Base-by-base conservation (phyloP, 2,329 filamentous ascomycete species). In the Colletotrichum gigasporum region DNA sequence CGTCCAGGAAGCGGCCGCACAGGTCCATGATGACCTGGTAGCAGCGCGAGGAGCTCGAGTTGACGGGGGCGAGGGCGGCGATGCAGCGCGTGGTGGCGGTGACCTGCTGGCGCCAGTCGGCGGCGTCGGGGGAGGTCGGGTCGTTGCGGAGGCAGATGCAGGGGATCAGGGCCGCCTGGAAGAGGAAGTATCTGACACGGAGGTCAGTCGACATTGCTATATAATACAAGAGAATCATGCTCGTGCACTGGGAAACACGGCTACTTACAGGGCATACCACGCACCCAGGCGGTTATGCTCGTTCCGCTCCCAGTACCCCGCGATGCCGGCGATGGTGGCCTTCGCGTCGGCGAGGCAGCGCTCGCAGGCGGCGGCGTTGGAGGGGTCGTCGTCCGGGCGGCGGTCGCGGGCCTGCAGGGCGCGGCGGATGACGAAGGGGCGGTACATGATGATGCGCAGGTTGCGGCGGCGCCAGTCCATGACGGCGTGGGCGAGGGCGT, bases 151-250 rank as follows among this genome's bases (percentile, higher is more conserved):
- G 73, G 59, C 80, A 83, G 10, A 83, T 78, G 45, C 77, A 79
- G 1, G 81, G 82, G 9, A 84, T 83, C 14, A 84, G 71, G 2
- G 78, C 79, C 0, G 82, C 81, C 59, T 84, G 82, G 56, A 84
- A 84, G 5, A 83, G 73, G 60, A 83, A 83, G 67, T 82, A 83
- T 37, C 81, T 77, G n/a, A n/a, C n/a, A 16, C 2, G 9, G n/a
- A 8, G 24, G 2, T 20, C 1, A 41, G 14, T 47, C 5, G 20
- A 24, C 16, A 16, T 42, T 11, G 12, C 8, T 37, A 20, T 9
- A 22, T n/a, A 14, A 6, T 12, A 24, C 11, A 4, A 26, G 28
- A 28, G 16, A 37, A 5, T 5, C 6, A 3, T 9, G n/a, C 11
- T n/a, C 1, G 11, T 24, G 4, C 12, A 8, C 10, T 1, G 4